Base-by-base conservation (phyloP, 805 yeast species). In the Hanseniaspora lindneri region DNA sequence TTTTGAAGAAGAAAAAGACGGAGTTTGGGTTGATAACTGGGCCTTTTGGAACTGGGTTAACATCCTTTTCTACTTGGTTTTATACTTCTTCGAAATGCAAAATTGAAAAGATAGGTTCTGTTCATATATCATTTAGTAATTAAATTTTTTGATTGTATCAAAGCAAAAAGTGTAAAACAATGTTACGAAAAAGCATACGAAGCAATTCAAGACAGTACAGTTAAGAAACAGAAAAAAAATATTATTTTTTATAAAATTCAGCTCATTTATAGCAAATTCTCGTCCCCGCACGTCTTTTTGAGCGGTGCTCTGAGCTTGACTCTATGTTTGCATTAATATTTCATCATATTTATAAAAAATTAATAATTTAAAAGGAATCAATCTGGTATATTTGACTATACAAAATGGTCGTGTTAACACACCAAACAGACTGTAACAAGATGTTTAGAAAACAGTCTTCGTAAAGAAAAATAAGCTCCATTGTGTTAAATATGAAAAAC, bases 1-100 rank as follows among this genome's bases (percentile, higher is more conserved):
- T 16, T 47, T 55, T 16, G 51, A 55, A 17, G 60, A 54, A 39
- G 52, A 68, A 3, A 54, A 64, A 9, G 49, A 46, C 16, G 49
- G 49, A 30, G 33, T 46, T 3, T 46, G 49, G 46, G 69, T 74
- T 39, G 72, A 79, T 60, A 81, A 95, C n/a, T 83, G 94, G 85
- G 87, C 86, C 58, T 83, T 92, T 61, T 89, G 98, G 97, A 85
- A 88, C 58, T 89, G 97, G 97, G 75, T 84, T 51, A 89, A 89
- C 61, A 83, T 89, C 69, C 78, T 81, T 55, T 73, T 81, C 47
- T 83, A 94, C 10, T 66, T 92, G 50, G 67, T 77, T n/a, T 69
- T 92, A 24, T 89, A 89, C 63, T 79, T 81, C 27, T 69, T 83
- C 41, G 98, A 89, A 65, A 68, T 89, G 52, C 36, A 40, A 33